Evolutionary conservation across 2,329 filamentous ascomycete species (phyloP).

Genomic region (Fonsecaea pedrosoi): DNA sequence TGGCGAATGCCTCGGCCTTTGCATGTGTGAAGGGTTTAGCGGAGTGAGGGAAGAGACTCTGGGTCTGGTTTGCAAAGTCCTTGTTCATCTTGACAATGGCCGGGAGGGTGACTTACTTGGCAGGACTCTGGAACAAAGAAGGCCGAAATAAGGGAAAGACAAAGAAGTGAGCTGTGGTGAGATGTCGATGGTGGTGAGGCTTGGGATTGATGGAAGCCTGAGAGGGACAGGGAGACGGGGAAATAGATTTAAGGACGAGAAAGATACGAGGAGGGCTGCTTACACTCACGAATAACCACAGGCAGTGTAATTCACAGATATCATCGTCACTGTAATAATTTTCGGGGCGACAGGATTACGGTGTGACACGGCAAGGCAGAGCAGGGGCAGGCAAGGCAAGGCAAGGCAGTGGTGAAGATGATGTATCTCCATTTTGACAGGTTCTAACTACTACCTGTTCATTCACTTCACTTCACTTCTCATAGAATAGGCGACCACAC

Average conservation of each 20-base stretch:
- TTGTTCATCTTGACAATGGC: neutral
- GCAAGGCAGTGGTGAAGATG: neutral
- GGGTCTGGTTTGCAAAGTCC: neutral
- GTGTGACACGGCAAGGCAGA: neutral
- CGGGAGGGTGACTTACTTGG: neutral
- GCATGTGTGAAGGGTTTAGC: slow-evolving; percentile 8
- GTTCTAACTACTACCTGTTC: neutral
- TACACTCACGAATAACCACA: neutral
- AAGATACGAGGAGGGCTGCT: neutral
- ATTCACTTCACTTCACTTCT: neutral
- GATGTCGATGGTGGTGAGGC: no score
- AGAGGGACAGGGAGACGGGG: neutral
- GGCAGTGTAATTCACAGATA: neutral
- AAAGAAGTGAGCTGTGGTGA: no score
- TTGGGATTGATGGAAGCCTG: neutral
- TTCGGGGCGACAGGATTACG: neutral
- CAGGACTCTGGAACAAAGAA: no score
- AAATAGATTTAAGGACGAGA: neutral
- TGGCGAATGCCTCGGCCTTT: slow-evolving; percentile 10
- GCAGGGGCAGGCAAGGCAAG: neutral
- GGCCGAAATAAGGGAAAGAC: no score
- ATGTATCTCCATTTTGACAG: neutral
- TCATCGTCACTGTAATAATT: neutral
- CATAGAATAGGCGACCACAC: neutral
- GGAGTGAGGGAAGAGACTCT: neutral